Percentiles rank a stretch among this genome's conserved stretches.
These are phyloP conservation scores for Papiliotrema fonsecae DNA, from an alignment of 1,284 basidiomycete genomes.

Conservation along the genomic window DNA sequence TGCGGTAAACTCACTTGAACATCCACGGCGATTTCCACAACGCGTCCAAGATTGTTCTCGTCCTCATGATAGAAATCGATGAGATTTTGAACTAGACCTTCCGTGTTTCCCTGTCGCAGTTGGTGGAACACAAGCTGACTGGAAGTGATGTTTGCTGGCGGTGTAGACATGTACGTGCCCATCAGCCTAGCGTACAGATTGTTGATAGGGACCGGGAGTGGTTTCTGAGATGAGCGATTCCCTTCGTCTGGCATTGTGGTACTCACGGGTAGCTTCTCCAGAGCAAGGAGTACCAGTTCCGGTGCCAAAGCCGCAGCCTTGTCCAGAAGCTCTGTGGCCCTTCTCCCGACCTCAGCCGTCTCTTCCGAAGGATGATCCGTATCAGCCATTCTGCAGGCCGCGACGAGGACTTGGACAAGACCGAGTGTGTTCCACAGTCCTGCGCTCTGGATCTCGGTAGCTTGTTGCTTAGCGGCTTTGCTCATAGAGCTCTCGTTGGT, in stretches of 20 bases:
- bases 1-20: slow-evolving; percentile 61
- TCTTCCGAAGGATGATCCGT: slow-evolving; percentile 64
- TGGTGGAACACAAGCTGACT: slow-evolving; percentile 95
- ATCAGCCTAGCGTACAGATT: slow-evolving; percentile 84
- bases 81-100: slow-evolving; percentile 79
- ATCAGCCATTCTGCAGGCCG: slow-evolving; percentile 34
- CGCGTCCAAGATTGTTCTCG: slow-evolving; percentile 86
- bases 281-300: slow-evolving; percentile 88
- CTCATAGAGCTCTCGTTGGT: slow-evolving; percentile 53
- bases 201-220: slow-evolving; percentile 79
- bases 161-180: slow-evolving; percentile 68
- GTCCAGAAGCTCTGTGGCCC: slow-evolving; percentile 82
- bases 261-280: slow-evolving; percentile 81
- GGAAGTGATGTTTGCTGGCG: slow-evolving; percentile 72
- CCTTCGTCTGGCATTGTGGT: not conserved
- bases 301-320: slow-evolving; percentile 78
- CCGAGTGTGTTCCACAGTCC: slow-evolving; percentile 92
- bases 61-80: slow-evolving; percentile 88
- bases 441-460: slow-evolving; percentile 65
- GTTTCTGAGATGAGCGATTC: slow-evolving; percentile 56
- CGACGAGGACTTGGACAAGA: slow-evolving; percentile 79
- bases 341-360: slow-evolving; percentile 62
- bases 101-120: slow-evolving; percentile 83
- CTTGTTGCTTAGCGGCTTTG: slow-evolving; percentile 58
- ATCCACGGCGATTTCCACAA: slow-evolving; percentile 92